Evolutionary conservation across 805 yeast genomes (phyloP), one percentile per base, ranked within the genome.

Genomic region (Candida parachauliodes): DNA sequence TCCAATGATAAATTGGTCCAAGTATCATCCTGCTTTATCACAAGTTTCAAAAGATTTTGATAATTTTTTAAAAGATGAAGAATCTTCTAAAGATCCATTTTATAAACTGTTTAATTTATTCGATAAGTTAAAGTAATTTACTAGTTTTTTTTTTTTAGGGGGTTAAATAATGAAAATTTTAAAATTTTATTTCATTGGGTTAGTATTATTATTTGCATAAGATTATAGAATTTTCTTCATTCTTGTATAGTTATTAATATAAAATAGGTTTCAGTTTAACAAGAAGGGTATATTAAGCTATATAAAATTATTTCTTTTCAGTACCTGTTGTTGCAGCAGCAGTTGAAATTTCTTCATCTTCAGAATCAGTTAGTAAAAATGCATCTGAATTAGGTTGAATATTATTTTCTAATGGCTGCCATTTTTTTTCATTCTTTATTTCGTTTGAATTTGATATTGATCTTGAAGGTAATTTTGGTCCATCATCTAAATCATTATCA

Each of bases 341-440:
- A 15, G 40, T 36, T 15, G 31, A 17, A 11, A 19, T 12, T 12
- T 28, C 39, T 16, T 46, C 47, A 22, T 68, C 73, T 40, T 68
- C 73, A 48, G 63, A 59, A 40, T 68, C 73, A 22, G 69, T 64
- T 26, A 68, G 69, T 46, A 67, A 54, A 39, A 68, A 68, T 1
- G 73, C 72, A 49, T 68, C 72, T 3, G 64, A 51, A 32, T 61
- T 63, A 32, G 65, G 66, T 4, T 70, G 70, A 27, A 57, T 65
- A 32, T 61, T 66, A 9, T 62, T 48, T 40, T 55, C 60, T 39
- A 62, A 54, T 3, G 69, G 66, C 38, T 64, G 65, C 71, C 70
- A 65, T 41, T 61, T 57, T 44, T 52, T 53, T 9, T 16, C 34
- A 8, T 17, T 15, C 11, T 24, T 6, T 11, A 15, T n/a, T 5